Base-by-base conservation (phyloP, 352 stramenopile genomes). In the Lagenidium sp. region DNA sequence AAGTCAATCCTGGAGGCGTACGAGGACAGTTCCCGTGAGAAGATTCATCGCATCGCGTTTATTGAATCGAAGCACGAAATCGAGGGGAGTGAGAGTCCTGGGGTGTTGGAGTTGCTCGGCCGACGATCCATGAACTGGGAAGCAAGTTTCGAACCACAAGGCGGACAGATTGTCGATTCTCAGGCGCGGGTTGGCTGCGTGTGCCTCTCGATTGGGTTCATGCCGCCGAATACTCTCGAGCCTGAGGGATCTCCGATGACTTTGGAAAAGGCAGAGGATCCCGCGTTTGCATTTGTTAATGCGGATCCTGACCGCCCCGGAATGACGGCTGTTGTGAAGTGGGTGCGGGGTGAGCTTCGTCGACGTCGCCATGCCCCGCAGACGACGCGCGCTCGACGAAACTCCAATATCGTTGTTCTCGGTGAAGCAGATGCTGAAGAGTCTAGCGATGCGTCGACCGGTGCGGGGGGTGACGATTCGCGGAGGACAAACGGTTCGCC, bases 1-100 rank as follows among this genome's bases (percentile, higher is more conserved):
- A 90, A 91, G 53, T 87, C 82, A 13, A 80, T 94, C 25, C 44
- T 94, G 21, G 76, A 94, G 41, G 80, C 77, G 6, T 77, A 84
- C 29, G 79, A 92, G 53, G 56, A 69, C 13, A 81, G 67, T 23
- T 64, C 68, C 10, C 82, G 80, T 25, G 69, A 88, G 26, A 91
- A 90, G 55, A 64, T 94, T 24, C 61, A 90, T 47, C 79, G 82
- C 18, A 69, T 94, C 40, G 73, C 73, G 18, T 78, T 94, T 36
- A 85, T 94, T 30, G 77, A 94, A 44, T 90, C 77, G n/a, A 88
- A 89, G 57, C 82, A 94, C 44, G 73, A 89, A 50, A 91, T 94
- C 25, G 74, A 92, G 40, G 63, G 76, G 30, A 83, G 73, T 16
- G 77, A 88, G 53, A 85, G 68, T 28, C 69, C 73, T 22, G 72